A percentile compares a stretch with the other conserved stretches of the same genome.
Evolutionary conservation across 2,329 filamentous ascomycete species (phyloP).

Genomic region (Rugonectria rugulosa): DNA sequence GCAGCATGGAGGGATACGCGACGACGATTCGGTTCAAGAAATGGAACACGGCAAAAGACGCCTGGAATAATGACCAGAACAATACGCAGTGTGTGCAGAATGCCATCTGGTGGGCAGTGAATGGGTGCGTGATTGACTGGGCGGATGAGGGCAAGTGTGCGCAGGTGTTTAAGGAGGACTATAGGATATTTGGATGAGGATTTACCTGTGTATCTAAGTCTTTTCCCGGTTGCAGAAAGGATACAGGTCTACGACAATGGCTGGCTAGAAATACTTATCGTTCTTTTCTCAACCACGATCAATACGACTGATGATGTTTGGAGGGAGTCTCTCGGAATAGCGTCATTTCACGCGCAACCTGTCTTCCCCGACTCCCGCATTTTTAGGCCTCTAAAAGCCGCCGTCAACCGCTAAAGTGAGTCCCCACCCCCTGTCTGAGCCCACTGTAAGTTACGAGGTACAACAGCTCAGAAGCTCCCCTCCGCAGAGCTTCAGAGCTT

Average conservation of each 20-base stretch:
- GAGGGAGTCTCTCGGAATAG: not conserved
- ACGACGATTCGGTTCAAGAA: not conserved
- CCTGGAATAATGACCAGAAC: not conserved
- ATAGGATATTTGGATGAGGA: no score
- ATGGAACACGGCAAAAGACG: not conserved
- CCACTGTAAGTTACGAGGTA: slow-evolving; percentile 24
- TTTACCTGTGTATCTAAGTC: no score
- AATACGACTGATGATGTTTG: no score
- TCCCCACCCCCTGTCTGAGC: slow-evolving; percentile 3
- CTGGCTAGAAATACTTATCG: no score
- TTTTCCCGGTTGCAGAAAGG: no score
- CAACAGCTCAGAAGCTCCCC: not conserved
- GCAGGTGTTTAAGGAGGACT: no score
- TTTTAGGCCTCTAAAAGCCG: slow-evolving; percentile 33
- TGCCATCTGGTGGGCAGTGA: not conserved
- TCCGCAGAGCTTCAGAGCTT: slow-evolving; percentile 25
- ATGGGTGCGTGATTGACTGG: not conserved
- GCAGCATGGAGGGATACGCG: not conserved
- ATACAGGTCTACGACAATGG: no score
- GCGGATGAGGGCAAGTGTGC: not conserved
- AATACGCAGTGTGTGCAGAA: not conserved
- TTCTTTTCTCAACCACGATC: no score
- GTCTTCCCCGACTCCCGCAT: not conserved
- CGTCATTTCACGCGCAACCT: not conserved
- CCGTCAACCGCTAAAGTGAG: slow-evolving; percentile 27